Evolutionary conservation across 768 basidiomycete species (phyloP).

Genomic region (Termitomyces sp.): DNA sequence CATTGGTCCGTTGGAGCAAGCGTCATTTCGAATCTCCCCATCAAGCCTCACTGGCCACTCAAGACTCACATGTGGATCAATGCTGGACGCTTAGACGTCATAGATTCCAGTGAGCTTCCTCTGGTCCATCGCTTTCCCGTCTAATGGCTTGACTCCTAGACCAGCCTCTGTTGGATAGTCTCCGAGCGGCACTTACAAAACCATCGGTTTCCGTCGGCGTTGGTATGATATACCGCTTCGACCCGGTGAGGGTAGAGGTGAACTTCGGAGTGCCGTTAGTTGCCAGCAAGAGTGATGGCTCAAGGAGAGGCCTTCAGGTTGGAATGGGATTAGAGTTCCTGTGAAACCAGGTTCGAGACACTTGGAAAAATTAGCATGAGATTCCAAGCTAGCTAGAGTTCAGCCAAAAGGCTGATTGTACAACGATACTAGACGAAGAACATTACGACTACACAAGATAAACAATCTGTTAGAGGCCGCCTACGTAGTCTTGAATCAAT

Average conservation of each 20-base stretch:
- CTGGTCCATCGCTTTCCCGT: background rate
- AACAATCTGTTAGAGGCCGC: slow-evolving; percentile 12
- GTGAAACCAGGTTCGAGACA: background rate
- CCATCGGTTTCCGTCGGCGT: slow-evolving; percentile 80
- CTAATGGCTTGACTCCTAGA: slow-evolving; percentile 19
- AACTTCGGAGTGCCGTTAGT: slow-evolving; percentile 85
- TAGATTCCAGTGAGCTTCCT: slow-evolving; percentile 47
- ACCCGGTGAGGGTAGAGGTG: slow-evolving; percentile 80
- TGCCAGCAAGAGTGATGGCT: slow-evolving; percentile 59
- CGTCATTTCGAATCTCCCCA: slow-evolving; percentile 68
- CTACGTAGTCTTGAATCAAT: slow-evolving; percentile 40
- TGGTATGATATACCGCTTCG: slow-evolving; percentile 79
- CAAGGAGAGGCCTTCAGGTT: slow-evolving; percentile 68
- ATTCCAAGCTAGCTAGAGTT: background rate
- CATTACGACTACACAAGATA: no score
- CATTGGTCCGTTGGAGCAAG: slow-evolving; percentile 77
- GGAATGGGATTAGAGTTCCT: slow-evolving; percentile 75
- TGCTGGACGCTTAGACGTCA: slow-evolving; percentile 64
- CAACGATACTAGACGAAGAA: background rate
- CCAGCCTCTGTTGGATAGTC: slow-evolving; percentile 31
- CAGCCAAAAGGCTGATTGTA: background rate
- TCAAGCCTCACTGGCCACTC: slow-evolving; percentile 76
- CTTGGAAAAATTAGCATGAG: background rate
- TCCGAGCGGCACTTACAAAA: slow-evolving; percentile 34
- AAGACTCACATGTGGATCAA: slow-evolving; percentile 81